Evolutionary conservation across 352 stramenopile species (phyloP).

Genomic region (Albugo candida): DNA sequence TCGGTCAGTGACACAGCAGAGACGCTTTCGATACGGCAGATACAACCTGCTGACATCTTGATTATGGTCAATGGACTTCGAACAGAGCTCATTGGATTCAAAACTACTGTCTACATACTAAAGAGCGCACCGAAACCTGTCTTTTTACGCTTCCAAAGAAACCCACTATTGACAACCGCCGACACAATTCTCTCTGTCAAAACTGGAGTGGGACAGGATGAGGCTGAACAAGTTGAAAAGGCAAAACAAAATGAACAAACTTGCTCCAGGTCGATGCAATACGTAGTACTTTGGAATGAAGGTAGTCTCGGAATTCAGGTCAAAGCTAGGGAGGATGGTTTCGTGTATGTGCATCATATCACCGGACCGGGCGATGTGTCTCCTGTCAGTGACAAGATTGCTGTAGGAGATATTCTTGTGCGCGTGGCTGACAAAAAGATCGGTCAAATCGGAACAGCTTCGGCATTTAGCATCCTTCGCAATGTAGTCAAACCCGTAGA

Average conservation of each 20-base stretch:
- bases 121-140: slow-evolving; percentile 57
- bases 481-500: slow-evolving; percentile 62
- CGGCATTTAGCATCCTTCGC: slow-evolving; percentile 56
- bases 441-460: slow-evolving; percentile 38
- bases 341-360: slow-evolving; percentile 50
- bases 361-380: slow-evolving; percentile 11
- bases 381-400: slow-evolving; percentile 25
- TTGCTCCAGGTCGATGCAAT: slow-evolving; percentile 13
- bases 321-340: slow-evolving; percentile 28
- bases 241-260: too few species aligned
- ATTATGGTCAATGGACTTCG: slow-evolving; percentile 49
- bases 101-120: slow-evolving; percentile 50
- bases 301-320: slow-evolving; percentile 70
- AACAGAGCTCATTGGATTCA: slow-evolving; percentile 63
- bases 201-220: too few species aligned
- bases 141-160: slow-evolving; percentile 19
- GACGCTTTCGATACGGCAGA: neutral
- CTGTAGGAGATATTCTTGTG: slow-evolving; percentile 54
- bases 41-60: slow-evolving; percentile 17
- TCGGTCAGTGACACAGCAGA: slow-evolving; percentile 20
- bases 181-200: too few species aligned
- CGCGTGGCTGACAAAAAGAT: slow-evolving; percentile 57
- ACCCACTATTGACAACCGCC: too few species aligned
- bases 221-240: too few species aligned
- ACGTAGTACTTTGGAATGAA: slow-evolving; percentile 52